Base-by-base conservation (phyloP, 805 yeast species). In the Metschnikowia sp. region DNA sequence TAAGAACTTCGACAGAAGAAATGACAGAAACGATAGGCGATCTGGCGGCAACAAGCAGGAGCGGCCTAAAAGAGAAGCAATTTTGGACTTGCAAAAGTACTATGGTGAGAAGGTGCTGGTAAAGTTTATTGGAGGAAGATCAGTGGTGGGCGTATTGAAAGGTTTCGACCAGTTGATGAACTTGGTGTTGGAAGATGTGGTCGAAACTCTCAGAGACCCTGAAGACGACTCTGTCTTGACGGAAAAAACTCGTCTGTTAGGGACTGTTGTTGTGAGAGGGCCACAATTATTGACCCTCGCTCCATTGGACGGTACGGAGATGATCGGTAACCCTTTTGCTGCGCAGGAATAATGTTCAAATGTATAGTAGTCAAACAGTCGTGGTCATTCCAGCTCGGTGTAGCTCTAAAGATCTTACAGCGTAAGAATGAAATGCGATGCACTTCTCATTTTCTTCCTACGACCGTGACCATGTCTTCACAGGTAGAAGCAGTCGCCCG, bases 21-120 rank as follows among this genome's bases (percentile, higher is more conserved):
- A 47, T 44, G 48, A 45, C 35, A 39, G 45, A 32, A 47, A 39
- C 28, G 56, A 50, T 45, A 46, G 52, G 40, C 46, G 49, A 39
- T 28, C 44, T 39, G 47, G 40, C 32, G 35, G 33, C 36, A 29
- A 39, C 31, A 48, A 51, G 40, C 59, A 50, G 32, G 89, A 84
- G 56, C 82, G 89, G 11, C 98, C 97, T 33, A 87, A 86, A 72
- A 86, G 89, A 67, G 97, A 91, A 53, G 95, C 96, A 19, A 88
- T 91, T 50, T 73, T 89, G 47, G 90, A 91, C 64, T 73, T 94
- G 50, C 79, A 83, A 52, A 85, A 82, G 60, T 88, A 86, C 63
- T 80, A 81, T 58, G 95, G 88, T 62, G 75, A 84, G 56, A 66
- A 75, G 55, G 81, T 92, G 36, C 77, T 84, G 57, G 92, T 91